A percentile compares a stretch with the other conserved stretches of the same genome.
phyloP scores from a whole-genome alignment of 2,329 filamentous ascomycete species.

The Neopestalotiopsis clavispora region DNA sequence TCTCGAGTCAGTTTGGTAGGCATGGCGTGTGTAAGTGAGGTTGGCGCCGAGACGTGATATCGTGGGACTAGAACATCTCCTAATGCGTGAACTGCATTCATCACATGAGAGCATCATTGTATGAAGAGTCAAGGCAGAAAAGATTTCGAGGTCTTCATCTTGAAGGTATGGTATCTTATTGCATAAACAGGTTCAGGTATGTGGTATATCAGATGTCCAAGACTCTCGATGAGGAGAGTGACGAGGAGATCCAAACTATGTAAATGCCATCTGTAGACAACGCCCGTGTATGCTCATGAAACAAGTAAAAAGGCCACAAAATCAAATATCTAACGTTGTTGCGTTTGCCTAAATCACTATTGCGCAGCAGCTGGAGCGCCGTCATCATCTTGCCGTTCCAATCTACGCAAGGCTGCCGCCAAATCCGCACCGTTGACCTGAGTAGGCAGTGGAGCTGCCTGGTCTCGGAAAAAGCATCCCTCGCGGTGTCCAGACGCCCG shows the following conservation, averaged over 20 bases:
- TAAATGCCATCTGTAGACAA: neutral
- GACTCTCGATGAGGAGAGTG: neutral
- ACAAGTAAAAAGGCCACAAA: neutral
- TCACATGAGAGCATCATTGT: too few species aligned
- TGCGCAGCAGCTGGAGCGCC: neutral
- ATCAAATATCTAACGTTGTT: neutral
- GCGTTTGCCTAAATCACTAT: neutral
- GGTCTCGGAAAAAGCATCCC: slow-evolving; percentile 25
- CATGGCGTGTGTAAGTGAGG: too few species aligned
- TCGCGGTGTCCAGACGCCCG: slow-evolving; percentile 20
- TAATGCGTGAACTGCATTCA: too few species aligned
- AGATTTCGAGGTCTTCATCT: too few species aligned
- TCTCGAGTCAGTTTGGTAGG: neutral
- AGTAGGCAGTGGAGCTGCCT: slow-evolving; percentile 19
- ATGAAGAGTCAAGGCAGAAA: too few species aligned
- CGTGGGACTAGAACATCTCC: too few species aligned
- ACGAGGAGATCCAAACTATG: neutral
- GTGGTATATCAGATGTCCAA: neutral
- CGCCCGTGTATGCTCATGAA: neutral
- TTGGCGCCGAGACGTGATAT: too few species aligned
- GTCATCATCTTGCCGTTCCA: slow-evolving; percentile 5
- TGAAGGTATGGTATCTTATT: neutral
- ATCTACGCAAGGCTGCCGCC: slow-evolving; percentile 18
- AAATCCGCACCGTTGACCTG: slow-evolving; percentile 22
- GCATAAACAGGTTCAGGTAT: neutral